phyloP scores from a whole-genome alignment of 208 protist genomes.

The Trypanosoma caninum region DNA sequence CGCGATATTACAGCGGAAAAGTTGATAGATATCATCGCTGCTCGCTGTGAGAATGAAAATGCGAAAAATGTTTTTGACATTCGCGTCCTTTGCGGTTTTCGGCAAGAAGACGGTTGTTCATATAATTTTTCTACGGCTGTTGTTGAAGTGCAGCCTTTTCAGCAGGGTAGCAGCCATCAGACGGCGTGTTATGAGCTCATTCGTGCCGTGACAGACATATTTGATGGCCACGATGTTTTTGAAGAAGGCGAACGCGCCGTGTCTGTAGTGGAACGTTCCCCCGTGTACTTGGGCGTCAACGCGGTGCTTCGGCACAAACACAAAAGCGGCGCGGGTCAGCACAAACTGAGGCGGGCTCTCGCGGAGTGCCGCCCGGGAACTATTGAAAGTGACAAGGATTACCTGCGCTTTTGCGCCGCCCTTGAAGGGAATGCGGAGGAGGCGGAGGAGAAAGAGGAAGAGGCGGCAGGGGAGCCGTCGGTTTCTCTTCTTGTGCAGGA shows the following conservation, averaged over 20 bases:
- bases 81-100: constrained; percentile 7
- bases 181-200: not conserved
- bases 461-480: not conserved
- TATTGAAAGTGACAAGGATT: constrained; percentile 15
- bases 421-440: no score
- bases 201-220: not conserved
- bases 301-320: not conserved
- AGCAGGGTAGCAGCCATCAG: not conserved
- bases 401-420: constrained; percentile 4
- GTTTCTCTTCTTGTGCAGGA: constrained; percentile 9
- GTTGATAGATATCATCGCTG: not conserved
- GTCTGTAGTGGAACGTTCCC: constrained; percentile 4
- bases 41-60: not conserved
- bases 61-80: constrained; percentile 1
- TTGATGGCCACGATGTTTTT: constrained; percentile 10
- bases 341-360: not conserved
- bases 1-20: constrained; percentile 7
- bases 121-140: constrained; percentile 7
- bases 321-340: not conserved
- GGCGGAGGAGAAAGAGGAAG: not conserved
- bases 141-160: not conserved
- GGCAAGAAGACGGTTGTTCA: not conserved
- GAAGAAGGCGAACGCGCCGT: not conserved
- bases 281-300: not conserved
- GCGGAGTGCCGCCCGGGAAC: not conserved